Conservation (phyloP, 2,329 filamentous ascomycete species). For the Monosporascus sp. region DNA sequence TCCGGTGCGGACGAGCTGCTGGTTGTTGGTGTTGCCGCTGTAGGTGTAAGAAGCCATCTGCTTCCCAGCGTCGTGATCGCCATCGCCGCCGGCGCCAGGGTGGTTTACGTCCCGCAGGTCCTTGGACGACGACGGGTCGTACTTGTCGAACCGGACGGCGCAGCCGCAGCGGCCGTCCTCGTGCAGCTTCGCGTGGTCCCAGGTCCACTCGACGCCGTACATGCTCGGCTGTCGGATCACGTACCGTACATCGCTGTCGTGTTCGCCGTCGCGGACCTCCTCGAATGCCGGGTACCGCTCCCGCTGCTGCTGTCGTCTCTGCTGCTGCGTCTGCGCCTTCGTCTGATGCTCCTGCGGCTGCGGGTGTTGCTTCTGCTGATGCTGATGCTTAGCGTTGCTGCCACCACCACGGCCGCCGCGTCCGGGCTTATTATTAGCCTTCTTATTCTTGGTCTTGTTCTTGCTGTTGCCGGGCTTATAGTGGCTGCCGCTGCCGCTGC, state of each 20-base stretch:
- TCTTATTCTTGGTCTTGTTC: neutral
- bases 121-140: constrained; percentile 11
- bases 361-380: neutral
- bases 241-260: constrained; percentile 11
- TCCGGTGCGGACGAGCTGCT: neutral
- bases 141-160: constrained; percentile 26
- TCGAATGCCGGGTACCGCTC: constrained; percentile 11
- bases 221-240: constrained; percentile 29
- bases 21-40: neutral
- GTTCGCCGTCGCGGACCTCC: constrained; percentile 9
- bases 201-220: constrained; percentile 37
- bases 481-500: neutral
- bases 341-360: neutral
- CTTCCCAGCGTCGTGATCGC: neutral
- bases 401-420: neutral
- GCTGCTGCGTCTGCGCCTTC: neutral
- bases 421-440: neutral
- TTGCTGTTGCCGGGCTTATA: neutral
- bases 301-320: neutral
- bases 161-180: constrained; percentile 30
- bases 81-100: neutral
- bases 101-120: neutral
- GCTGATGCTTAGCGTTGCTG: neutral
- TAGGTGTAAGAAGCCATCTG: neutral
- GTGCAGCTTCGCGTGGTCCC: constrained; percentile 34